Conservation (phyloP, 139 green algal species). For the Chlamydomonas incerta region DNA sequence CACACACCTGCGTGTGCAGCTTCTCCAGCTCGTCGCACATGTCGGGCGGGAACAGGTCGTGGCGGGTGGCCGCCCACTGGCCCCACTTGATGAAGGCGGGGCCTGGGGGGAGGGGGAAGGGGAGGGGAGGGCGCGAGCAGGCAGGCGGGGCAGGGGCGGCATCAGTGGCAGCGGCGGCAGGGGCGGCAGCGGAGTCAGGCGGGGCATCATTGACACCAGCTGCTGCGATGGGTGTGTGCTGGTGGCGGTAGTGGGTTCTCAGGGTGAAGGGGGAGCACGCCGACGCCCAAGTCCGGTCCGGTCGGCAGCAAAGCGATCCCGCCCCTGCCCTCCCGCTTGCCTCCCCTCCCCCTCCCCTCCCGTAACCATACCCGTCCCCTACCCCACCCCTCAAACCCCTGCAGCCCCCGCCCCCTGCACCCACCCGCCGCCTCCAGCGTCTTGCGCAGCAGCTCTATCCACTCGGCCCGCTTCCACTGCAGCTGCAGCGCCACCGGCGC, state of each 20-base stretch:
- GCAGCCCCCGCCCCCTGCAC: not conserved
- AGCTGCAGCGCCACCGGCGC: conserved; percentile 64
- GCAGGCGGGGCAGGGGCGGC: not conserved
- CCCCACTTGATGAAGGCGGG: conserved; percentile 97
- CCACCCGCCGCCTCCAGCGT: conserved; percentile 55
- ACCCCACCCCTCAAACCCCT: not conserved
- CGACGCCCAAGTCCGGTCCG: too few species aligned
- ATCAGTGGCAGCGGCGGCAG: too few species aligned
- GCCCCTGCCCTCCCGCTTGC: too few species aligned
- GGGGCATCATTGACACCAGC: too few species aligned
- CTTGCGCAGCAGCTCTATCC: conserved; percentile 61
- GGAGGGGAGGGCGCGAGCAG: not conserved
- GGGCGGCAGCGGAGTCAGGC: too few species aligned
- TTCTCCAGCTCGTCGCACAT: conserved; percentile 85
- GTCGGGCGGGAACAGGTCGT: conserved; percentile 94
- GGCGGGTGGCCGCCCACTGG: conserved; percentile 96
- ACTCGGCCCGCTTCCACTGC: conserved; percentile 53
- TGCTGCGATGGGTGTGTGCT: too few species aligned
- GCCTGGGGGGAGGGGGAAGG: conserved; percentile 2
- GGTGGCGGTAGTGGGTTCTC: too few species aligned
- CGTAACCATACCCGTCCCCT: too few species aligned
- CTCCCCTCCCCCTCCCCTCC: too few species aligned
- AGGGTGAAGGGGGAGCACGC: too few species aligned
- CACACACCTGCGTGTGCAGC: conserved; percentile 74
- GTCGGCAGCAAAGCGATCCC: too few species aligned